These are phyloP conservation scores for Botrytis medusae DNA, from an alignment of 2,329 filamentous ascomycete genomes.

Conservation along the genomic window DNA sequence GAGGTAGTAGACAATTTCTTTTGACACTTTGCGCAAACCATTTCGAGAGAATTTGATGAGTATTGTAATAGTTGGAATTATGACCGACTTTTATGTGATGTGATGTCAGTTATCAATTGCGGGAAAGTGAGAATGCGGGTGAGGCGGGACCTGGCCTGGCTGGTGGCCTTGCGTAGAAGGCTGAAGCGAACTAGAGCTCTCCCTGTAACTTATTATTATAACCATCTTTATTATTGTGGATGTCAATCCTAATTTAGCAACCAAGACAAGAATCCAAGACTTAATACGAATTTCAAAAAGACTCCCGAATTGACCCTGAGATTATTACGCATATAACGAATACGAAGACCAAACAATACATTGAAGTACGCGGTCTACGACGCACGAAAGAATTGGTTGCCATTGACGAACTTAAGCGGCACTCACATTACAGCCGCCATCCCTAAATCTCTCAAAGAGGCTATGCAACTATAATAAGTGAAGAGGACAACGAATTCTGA, in stretches of 20 bases:
- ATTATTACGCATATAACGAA: background rate
- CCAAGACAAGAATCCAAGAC: slow-evolving; percentile 13
- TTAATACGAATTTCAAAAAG: slow-evolving; percentile 18
- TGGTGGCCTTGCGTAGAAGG: slow-evolving; percentile 6
- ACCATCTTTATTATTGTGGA: slow-evolving; percentile 14
- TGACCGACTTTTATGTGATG: slow-evolving; percentile 24
- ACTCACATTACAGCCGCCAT: slow-evolving; percentile 5
- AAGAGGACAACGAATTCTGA: background rate
- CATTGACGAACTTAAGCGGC: slow-evolving; percentile 3
- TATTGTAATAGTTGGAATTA: slow-evolving; percentile 15
- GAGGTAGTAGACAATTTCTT: slow-evolving; percentile 59
- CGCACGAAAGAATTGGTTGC: slow-evolving; percentile 4
- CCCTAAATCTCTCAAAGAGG: slow-evolving; percentile 25
- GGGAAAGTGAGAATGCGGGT: slow-evolving; percentile 7
- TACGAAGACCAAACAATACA: background rate
- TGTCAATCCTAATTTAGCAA: slow-evolving; percentile 22
- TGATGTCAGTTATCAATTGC: slow-evolving; percentile 18
- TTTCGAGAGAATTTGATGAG: slow-evolving; percentile 38
- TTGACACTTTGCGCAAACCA: slow-evolving; percentile 66
- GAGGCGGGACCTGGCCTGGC: slow-evolving; percentile 6
- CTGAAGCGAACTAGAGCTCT: slow-evolving; percentile 17
- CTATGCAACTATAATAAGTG: slow-evolving; percentile 24
- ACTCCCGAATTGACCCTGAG: background rate
- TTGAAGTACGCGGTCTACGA: background rate
- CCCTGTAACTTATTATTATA: slow-evolving; percentile 4